Evolutionary conservation across 2,329 filamentous ascomycete genomes (phyloP).

Genomic region (Hymenotorrendiella dingleyae): DNA sequence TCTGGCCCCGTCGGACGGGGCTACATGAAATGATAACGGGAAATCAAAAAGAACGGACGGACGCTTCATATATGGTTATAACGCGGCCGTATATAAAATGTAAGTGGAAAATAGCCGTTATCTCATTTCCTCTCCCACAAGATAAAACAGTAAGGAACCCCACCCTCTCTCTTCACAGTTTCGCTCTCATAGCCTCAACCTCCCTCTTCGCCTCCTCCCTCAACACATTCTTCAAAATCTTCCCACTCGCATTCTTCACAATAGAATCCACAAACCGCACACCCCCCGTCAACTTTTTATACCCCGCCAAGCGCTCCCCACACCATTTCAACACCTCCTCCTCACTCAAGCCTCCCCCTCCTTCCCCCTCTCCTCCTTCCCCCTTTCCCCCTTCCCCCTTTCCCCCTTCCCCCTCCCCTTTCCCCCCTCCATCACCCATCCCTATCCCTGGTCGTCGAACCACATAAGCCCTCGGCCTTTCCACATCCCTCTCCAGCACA

Average conservation of each 20-base stretch:
- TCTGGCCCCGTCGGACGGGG: too few relatives aligned
- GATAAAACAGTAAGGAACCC: too few relatives aligned
- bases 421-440: constrained; percentile 31
- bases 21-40: too few relatives aligned
- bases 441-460: too few relatives aligned
- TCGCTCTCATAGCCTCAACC: background rate
- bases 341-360: constrained; percentile 29
- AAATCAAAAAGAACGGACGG: too few relatives aligned
- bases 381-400: constrained; percentile 46
- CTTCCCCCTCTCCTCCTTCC: constrained; percentile 29
- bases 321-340: constrained; percentile 52
- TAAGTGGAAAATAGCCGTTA: too few relatives aligned
- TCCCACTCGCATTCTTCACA: constrained; percentile 61
- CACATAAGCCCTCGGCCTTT: constrained; percentile 37
- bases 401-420: constrained; percentile 41
- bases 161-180: background rate
- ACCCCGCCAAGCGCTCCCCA: constrained; percentile 51
- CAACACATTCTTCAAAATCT: constrained; percentile 42
- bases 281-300: constrained; percentile 66
- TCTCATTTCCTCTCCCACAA: too few relatives aligned
- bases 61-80: too few relatives aligned
- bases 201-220: constrained; percentile 29
- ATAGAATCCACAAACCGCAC: constrained; percentile 63
- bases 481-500: constrained; percentile 37
- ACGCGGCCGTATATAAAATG: too few relatives aligned